Evolutionary conservation across 805 yeast species (phyloP).

Genomic region (Isabelozyma pseudorhagii): DNA sequence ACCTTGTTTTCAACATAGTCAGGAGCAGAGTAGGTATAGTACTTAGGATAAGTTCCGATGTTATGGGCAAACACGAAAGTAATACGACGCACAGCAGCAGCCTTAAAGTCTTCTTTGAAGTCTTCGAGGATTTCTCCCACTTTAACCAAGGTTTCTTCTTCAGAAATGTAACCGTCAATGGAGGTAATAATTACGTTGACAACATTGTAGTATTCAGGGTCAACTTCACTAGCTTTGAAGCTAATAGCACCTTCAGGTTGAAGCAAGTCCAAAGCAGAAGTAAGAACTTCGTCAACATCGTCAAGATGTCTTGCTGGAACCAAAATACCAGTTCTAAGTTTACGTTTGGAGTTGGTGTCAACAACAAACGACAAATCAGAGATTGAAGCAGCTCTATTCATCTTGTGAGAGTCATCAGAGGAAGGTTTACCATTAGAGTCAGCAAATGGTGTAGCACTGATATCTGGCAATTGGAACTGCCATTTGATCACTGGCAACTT

Average conservation of each 20-base stretch:
- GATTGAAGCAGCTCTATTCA: conserved; percentile 88
- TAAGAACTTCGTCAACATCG: conserved; percentile 80
- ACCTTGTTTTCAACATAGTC: conserved; percentile 82
- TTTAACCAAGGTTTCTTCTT: conserved; percentile 62
- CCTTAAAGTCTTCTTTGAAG: conserved; percentile 63
- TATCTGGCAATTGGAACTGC: conserved; percentile 82
- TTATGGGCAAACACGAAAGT: conserved; percentile 84
- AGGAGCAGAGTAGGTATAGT: conserved; percentile 93
- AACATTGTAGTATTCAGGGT: conserved; percentile 62
- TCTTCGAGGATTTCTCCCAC: conserved; percentile 66
- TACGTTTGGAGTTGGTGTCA: conserved; percentile 61
- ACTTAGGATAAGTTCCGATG: conserved; percentile 88
- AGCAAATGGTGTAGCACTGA: conserved; percentile 69
- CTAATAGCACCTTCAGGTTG: conserved; percentile 47
- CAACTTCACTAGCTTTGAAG: conserved; percentile 28
- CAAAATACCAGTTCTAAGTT: conserved; percentile 80
- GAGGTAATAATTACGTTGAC: conserved; percentile 75
- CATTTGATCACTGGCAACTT: conserved; percentile 76
- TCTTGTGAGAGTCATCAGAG: conserved; percentile 33
- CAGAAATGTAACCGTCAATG: conserved; percentile 70
- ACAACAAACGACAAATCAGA: conserved; percentile 87
- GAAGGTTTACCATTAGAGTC: conserved; percentile 52
- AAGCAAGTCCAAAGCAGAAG: conserved; percentile 70
- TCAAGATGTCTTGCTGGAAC: conserved; percentile 80
- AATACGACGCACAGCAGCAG: conserved; percentile 82